phyloP scores from a whole-genome alignment of 805 yeast species.

The Myxozyma geophila region DNA sequence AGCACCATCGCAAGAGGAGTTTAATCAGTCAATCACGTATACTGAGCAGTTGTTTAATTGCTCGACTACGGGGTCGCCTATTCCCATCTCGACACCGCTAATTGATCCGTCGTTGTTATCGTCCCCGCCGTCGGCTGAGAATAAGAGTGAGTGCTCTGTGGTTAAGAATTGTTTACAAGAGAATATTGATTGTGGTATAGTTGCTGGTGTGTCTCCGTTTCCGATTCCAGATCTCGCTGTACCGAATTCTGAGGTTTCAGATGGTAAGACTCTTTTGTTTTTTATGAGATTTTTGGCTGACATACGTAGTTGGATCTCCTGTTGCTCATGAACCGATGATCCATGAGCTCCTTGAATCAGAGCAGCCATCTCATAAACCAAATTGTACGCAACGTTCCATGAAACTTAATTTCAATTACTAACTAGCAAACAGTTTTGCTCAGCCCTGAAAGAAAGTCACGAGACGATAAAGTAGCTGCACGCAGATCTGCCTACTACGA shows the following conservation, averaged over 20 bases:
- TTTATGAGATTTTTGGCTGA: no score
- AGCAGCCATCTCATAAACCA: no score
- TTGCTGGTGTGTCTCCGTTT: not conserved
- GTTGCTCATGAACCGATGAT: no score
- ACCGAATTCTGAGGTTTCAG: no score
- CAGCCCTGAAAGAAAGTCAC: not conserved
- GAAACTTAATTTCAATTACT: no score
- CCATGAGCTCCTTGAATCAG: no score
- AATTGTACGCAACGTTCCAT: no score
- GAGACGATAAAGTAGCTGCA: not conserved
- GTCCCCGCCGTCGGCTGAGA: constrained; percentile 19
- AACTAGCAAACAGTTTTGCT: no score
- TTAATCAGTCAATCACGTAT: constrained; percentile 6
- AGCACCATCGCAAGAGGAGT: not conserved
- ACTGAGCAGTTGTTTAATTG: constrained; percentile 17
- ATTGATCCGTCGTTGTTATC: constrained; percentile 28
- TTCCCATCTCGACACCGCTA: not conserved
- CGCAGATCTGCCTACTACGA: constrained; percentile 1
- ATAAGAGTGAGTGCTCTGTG: not conserved
- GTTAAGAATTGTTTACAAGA: not conserved
- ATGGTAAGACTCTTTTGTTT: no score
- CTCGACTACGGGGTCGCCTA: constrained; percentile 3
- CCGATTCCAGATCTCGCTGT: not conserved
- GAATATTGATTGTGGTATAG: not conserved
- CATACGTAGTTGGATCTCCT: no score